Percentiles rank a stretch among this genome's conserved stretches.
Evolutionary conservation across 345 rosid species (phyloP).

Genomic region (Cardiospermum halicacabum): DNA sequence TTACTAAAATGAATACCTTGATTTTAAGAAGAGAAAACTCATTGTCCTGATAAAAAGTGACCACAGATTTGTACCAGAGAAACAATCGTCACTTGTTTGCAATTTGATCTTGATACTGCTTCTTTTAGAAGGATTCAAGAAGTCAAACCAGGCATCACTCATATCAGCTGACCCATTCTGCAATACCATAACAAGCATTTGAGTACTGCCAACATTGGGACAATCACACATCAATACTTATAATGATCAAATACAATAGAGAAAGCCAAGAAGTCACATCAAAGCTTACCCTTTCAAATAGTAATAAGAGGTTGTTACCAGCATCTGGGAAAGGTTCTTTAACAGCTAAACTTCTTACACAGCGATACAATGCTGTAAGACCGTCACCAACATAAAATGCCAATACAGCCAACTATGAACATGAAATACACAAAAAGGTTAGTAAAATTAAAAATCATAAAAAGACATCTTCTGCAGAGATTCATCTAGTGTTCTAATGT

Average conservation of each 20-base stretch:
- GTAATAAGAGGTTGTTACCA: constrained; percentile 60
- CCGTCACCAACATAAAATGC: constrained; percentile 87
- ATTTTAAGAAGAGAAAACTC: constrained; percentile 66
- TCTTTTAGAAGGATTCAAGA: constrained; percentile 52
- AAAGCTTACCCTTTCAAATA: constrained; percentile 73
- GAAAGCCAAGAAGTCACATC: neutral
- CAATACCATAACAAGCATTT: constrained; percentile 33
- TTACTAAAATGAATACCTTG: constrained; percentile 41
- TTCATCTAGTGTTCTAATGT: neutral
- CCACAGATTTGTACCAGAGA: constrained; percentile 44
- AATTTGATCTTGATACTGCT: constrained; percentile 8
- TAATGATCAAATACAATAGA: constrained; percentile 3
- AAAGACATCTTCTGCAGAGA: neutral
- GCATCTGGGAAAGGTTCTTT: constrained; percentile 96
- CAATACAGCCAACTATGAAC: constrained; percentile 73
- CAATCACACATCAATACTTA: constrained; percentile 4
- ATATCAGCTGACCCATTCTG: constrained; percentile 69
- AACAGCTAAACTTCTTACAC: constrained; percentile 88
- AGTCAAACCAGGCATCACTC: constrained; percentile 47
- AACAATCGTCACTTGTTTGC: constrained; percentile 22
- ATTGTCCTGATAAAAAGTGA: constrained; percentile 52
- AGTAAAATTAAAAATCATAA: neutral
- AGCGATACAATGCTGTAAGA: constrained; percentile 85
- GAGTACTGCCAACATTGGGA: constrained; percentile 11
- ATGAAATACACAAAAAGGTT: neutral